Base-by-base conservation (phyloP, 495 filamentous ascomycete genomes). In the Neurospora sp. region DNA sequence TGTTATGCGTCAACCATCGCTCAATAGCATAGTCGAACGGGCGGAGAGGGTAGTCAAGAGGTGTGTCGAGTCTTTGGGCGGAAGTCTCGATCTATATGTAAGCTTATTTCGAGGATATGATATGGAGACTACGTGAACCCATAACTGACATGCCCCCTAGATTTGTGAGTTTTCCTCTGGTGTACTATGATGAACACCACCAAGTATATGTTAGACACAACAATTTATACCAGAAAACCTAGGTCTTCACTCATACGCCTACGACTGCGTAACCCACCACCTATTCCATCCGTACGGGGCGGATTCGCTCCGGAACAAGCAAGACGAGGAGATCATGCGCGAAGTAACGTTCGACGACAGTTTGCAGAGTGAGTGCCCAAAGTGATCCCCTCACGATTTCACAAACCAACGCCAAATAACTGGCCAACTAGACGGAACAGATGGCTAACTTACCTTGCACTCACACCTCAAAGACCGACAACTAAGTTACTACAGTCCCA, bases 291-390 rank as follows among this genome's bases (percentile, higher is more conserved):
- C 89, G 0, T 83, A 88, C 35, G 89, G 88, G 0, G 84, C 88
- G 16, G 82, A 88, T 72, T 90, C 89, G 0, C 85, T 92, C 3
- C 78, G 83, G 41, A 74, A 79, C 11, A 69, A 77, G 14, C 76
- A 85, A 40, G 88, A 91, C 70, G 86, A 87, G 71, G 85, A 87
- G 39, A 84, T 91, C 27, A 91, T 92, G 90, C 84, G 87, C 73
- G 89, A 92, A 77, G 81, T 91, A 3, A 87, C 89, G 5, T 90
- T 90, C 54, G 89, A 91, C 69, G 84, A 90, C 72, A 91, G 88
- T 73, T 82, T 91, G 10, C 87, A 90, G 73, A 88, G 89, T 90
- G 75, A 78, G 84, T 77, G 20, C 70, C 14, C 12, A 23, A 14
- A n/a, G 3, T 60, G 37, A 18, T 10, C 27, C 3, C 11, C 7